These are phyloP conservation scores for Aspergillus ostianus DNA, from an alignment of 495 filamentous ascomycete species.

Conservation along the genomic window DNA sequence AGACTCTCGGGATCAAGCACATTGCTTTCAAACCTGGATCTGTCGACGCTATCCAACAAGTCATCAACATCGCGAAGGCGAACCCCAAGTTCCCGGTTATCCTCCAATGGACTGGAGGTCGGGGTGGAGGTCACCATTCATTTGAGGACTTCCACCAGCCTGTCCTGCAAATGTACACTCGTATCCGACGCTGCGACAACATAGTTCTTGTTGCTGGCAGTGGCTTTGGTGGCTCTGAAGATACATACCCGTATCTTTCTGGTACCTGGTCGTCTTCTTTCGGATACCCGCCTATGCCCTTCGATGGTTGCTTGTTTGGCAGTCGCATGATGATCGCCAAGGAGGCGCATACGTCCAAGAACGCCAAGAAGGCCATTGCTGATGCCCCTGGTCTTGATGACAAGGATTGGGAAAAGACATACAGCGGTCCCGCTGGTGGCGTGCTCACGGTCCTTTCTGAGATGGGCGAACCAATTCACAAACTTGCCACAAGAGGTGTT, in stretches of 20 bases:
- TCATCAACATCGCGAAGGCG: constrained; percentile 89
- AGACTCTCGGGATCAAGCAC: constrained; percentile 90
- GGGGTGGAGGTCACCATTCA: constrained; percentile 92
- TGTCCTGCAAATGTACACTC: constrained; percentile 85
- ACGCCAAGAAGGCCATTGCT: constrained; percentile 92
- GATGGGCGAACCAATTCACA: constrained; percentile 99
- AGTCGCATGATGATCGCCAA: constrained; percentile 94
- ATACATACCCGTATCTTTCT: constrained; percentile 91
- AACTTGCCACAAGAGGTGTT: constrained; percentile 92
- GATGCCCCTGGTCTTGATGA: constrained; percentile 89
- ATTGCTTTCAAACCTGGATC: constrained; percentile 96
- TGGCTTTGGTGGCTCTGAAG: constrained; percentile 86
- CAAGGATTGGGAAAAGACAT: constrained; percentile 92
- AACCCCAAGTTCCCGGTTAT: constrained; percentile 88
- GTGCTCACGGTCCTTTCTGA: constrained; percentile 97
- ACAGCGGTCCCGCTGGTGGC: constrained; percentile 86
- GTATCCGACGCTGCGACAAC: constrained; percentile 78
- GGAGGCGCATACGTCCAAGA: constrained; percentile 89
- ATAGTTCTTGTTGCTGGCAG: constrained; percentile 87
- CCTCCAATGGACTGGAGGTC: constrained; percentile 91
- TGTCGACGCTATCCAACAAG: constrained; percentile 80
- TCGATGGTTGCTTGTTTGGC: constrained; percentile 85
- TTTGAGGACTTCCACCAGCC: constrained; percentile 95
- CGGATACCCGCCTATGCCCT: constrained; percentile 91
- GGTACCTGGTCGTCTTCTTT: constrained; percentile 81